A percentile compares a stretch with the other conserved stretches of the same genome.
Conservation (phyloP, 2,329 filamentous ascomycete genomes). For the Penicillium thymicola region DNA sequence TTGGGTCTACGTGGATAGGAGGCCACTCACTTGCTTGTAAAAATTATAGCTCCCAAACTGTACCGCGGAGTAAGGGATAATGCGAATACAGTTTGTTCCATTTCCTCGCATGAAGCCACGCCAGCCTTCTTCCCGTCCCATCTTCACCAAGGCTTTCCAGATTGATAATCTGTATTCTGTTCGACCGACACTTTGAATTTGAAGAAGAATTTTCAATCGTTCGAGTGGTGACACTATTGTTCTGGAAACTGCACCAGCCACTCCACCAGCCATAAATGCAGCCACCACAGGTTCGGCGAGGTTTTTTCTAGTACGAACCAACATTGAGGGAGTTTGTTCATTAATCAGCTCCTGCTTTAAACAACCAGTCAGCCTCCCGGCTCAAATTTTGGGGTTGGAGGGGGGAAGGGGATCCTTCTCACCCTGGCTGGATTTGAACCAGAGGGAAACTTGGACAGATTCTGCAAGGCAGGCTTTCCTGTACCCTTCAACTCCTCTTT, state of each 20-base stretch:
- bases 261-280: slow-evolving; percentile 89
- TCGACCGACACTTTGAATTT: slow-evolving; percentile 85
- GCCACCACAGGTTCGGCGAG: slow-evolving; percentile 82
- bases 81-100: slow-evolving; percentile 96
- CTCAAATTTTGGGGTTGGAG: neutral
- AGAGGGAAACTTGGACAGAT: slow-evolving; percentile 22
- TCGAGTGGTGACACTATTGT: slow-evolving; percentile 96
- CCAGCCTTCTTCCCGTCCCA: slow-evolving; percentile 97
- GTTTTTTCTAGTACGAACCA: slow-evolving; percentile 29
- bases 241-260: slow-evolving; percentile 93
- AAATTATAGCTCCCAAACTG: slow-evolving; percentile 98
- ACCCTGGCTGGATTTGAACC: neutral
- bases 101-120: slow-evolving; percentile 96
- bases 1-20: neutral
- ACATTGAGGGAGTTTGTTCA: slow-evolving; percentile 17
- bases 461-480: slow-evolving; percentile 18
- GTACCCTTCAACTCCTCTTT: slow-evolving; percentile 20
- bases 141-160: slow-evolving; percentile 82
- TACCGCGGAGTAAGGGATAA: slow-evolving; percentile 95
- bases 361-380: neutral
- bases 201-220: slow-evolving; percentile 94
- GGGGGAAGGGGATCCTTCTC: neutral
- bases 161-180: slow-evolving; percentile 94
- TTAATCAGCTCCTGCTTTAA: slow-evolving; percentile 11
- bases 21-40: slow-evolving; percentile 76